phyloP scores from a whole-genome alignment of 768 basidiomycete species.

The Lentinula detonsa region DNA sequence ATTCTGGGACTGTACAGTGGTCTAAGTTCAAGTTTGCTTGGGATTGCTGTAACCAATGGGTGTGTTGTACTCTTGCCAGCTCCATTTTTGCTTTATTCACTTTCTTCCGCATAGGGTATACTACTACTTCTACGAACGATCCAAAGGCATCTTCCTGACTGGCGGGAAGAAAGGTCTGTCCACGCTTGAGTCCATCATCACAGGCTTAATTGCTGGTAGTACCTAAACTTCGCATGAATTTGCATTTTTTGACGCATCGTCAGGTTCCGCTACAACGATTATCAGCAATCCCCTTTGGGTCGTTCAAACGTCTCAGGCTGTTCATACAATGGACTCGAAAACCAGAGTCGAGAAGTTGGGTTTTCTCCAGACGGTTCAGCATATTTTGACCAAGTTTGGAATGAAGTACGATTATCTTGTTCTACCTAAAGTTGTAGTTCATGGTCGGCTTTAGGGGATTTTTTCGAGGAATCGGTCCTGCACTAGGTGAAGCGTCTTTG shows the following conservation, averaged over 20 bases:
- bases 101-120: conserved; percentile 55
- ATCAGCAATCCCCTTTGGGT: conserved; percentile 97
- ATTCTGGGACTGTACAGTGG: conserved; percentile 83
- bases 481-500: conserved; percentile 40
- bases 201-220: conserved; percentile 79
- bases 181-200: conserved; percentile 85
- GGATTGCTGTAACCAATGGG: conserved; percentile 93
- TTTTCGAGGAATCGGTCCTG: conserved; percentile 91
- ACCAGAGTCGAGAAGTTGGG: conserved; percentile 43
- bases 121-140: conserved; percentile 87
- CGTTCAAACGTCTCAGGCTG: conserved; percentile 85
- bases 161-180: conserved; percentile 61
- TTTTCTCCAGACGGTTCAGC: conserved; percentile 58
- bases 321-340: conserved; percentile 40
- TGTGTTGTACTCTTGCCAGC: conserved; percentile 23
- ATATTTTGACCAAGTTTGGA: conserved; percentile 71
- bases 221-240: conserved; percentile 6
- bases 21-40: conserved; percentile 78
- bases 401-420: conserved; percentile 25
- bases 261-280: conserved; percentile 84
- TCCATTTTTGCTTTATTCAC: background rate
- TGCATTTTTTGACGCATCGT: background rate
- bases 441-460: conserved; percentile 46
- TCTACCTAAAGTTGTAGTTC: background rate
- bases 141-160: conserved; percentile 46